A percentile compares a stretch with the other conserved stretches of the same genome.
Evolutionary conservation across 306 rosid species (phyloP).

Genomic region (Trifolium subterraneum): DNA sequence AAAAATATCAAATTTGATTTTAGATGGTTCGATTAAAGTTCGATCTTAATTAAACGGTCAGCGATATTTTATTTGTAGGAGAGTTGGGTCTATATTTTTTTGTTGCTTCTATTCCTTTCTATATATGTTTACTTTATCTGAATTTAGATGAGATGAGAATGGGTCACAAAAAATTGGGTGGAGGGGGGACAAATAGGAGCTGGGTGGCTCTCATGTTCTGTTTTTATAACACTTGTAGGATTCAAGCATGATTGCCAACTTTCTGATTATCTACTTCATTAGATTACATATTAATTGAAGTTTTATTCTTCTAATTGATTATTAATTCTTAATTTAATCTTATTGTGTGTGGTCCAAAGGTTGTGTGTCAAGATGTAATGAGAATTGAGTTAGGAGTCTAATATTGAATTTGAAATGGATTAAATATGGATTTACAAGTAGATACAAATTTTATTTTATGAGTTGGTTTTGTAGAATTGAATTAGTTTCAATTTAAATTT

Average conservation of each 20-base stretch:
- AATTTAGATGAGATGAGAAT: constrained; percentile 31
- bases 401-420: no score
- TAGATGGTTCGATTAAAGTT: neutral
- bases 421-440: no score
- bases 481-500: no score
- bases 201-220: constrained; percentile 58
- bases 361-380: constrained; percentile 5
- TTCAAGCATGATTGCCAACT: constrained; percentile 32
- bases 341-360: no score
- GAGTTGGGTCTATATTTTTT: neutral
- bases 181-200: constrained; percentile 8
- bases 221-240: constrained; percentile 5
- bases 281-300: constrained; percentile 31
- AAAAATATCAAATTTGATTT: no score
- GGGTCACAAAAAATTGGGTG: constrained; percentile 32
- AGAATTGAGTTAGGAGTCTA: neutral
- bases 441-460: no score
- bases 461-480: no score
- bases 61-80: no score
- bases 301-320: constrained; percentile 5
- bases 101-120: constrained; percentile 20
- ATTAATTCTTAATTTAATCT: constrained; percentile 15
- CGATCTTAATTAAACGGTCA: neutral
- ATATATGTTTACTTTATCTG: constrained; percentile 31
- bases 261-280: constrained; percentile 28